Percentiles rank a stretch among this genome's conserved stretches.
Conservation (phyloP, 2,329 filamentous ascomycete genomes). For the Exserohilum turcica region DNA sequence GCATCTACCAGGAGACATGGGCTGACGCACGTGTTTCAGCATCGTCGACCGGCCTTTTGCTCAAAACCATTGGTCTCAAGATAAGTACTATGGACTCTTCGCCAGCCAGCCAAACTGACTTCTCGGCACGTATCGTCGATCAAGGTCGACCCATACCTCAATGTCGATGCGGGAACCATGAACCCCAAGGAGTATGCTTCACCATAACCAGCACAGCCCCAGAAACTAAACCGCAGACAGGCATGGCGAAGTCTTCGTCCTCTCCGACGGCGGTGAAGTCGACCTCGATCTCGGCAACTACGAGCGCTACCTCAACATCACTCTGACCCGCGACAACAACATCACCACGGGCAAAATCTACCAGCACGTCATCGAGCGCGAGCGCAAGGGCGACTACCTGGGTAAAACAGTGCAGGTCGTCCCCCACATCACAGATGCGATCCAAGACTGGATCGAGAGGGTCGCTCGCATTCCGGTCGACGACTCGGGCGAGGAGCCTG, state of each 20-base stretch:
- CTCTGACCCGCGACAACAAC: conserved; percentile 84
- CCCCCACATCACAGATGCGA: conserved; percentile 87
- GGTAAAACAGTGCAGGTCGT: conserved; percentile 90
- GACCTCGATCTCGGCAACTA: conserved; percentile 79
- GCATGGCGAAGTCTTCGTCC: conserved; percentile 88
- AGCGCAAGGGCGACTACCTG: conserved; percentile 76
- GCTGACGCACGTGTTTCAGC: conserved; percentile 54
- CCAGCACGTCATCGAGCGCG: conserved; percentile 79
- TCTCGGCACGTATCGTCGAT: conserved; percentile 64
- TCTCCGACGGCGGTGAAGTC: conserved; percentile 79
- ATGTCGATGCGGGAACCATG: conserved; percentile 77
- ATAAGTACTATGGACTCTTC: conserved; percentile 57
- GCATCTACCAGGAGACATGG: neutral
- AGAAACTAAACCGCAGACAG: conserved; percentile 48
- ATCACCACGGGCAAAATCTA: conserved; percentile 99
- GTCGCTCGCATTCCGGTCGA: conserved; percentile 87
- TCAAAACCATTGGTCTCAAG: conserved; percentile 81
- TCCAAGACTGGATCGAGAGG: conserved; percentile 89
- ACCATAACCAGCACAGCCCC: neutral
- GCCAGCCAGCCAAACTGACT: conserved; percentile 39
- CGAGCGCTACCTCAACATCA: conserved; percentile 81
- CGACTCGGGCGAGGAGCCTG: conserved; percentile 78
- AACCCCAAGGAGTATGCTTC: conserved; percentile 65
- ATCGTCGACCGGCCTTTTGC: conserved; percentile 72
- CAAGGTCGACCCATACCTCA: conserved; percentile 76